Evolutionary conservation across 352 stramenopile genomes (phyloP), one percentile per base, ranked within the genome.

Genomic region (Phytophthora cactorum): DNA sequence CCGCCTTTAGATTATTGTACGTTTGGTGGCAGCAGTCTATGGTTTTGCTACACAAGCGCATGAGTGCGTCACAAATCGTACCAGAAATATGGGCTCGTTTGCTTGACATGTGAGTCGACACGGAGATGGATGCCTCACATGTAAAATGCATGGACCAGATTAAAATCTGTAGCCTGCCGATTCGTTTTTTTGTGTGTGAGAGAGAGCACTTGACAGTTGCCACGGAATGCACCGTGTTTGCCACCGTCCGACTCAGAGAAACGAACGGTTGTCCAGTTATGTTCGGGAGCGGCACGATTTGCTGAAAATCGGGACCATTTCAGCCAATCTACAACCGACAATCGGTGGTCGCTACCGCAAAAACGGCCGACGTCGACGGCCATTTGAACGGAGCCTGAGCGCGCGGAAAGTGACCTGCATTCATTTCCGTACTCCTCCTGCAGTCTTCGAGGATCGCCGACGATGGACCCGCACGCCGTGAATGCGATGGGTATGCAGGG

Each of bases 401-500:
- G 65, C 65, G 65, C 65, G 52, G 57, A 72, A 68, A 70, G 58
- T 63, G 63, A 68, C 36, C 49, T 39, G 58, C 57, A 60, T 63
- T 51, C 38, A 41, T 45, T 68, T 52, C 11, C 14, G 32, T 36
- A 47, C 27, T 52, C 36, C n/a, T 59, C 47, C 28, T 36, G 44
- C 25, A 17, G 52, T 44, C 53, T 44, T 55, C 50, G 27, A 41
- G 34, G 43, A 53, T 31, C 22, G 43, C 15, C 54, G 22, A 14
- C 47, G 54, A 91, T 91, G 82, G 82, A 91, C 36, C 78, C 75
- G 29, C 80, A 90, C 69, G 72, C 68, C 62, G 77, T 89, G 49
- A 92, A 92, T 65, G 71, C 82, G 57, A 78, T 92, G 70, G 64
- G 63, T 54, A 88, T 91, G 80, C 81, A 84, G 69, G 68, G 75